Conservation (phyloP, 495 filamentous ascomycete genomes). For the Cryomyces antarcticus region DNA sequence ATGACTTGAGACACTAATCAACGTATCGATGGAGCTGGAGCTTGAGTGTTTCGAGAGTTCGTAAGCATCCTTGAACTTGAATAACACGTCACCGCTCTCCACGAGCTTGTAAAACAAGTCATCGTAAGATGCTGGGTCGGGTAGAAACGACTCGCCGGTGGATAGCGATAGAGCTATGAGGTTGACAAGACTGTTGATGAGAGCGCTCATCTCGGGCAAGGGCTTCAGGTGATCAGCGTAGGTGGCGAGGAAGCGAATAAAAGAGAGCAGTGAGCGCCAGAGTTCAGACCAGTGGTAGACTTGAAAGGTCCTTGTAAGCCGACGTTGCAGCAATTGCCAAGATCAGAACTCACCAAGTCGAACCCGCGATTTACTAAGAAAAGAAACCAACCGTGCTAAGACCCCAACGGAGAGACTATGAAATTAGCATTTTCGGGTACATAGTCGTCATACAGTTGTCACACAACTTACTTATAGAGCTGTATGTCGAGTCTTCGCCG, state of each 20-base stretch:
- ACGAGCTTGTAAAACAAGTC: conserved; percentile 97
- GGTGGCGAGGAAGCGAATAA: conserved; percentile 77
- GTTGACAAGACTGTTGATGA: conserved; percentile 57
- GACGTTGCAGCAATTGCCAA: no score
- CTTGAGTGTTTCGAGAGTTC: conserved; percentile 30
- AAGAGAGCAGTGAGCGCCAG: conserved; percentile 72
- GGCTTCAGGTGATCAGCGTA: conserved; percentile 57
- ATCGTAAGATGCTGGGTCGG: conserved; percentile 71
- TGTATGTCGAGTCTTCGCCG: conserved; percentile 64
- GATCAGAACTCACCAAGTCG: conserved; percentile 9
- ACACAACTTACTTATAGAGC: conserved; percentile 41
- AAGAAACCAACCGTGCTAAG: conserved; percentile 60
- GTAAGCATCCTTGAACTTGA: conserved; percentile 68
- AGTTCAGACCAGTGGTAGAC: conserved; percentile 90
- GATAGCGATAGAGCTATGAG: conserved; percentile 76
- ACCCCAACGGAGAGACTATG: conserved; percentile 42
- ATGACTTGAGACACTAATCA: conserved; percentile 69
- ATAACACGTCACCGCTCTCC: conserved; percentile 67
- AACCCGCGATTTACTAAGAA: conserved; percentile 50
- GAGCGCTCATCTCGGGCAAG: conserved; percentile 33
- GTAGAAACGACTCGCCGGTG: conserved; percentile 79
- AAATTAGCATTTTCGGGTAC: neutral
- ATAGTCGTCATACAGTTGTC: neutral
- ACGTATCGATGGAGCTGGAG: conserved; percentile 48
- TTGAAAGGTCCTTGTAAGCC: neutral